Conservation (phyloP, 805 yeast genomes). For the Saccharomycopsis fermentans region DNA sequence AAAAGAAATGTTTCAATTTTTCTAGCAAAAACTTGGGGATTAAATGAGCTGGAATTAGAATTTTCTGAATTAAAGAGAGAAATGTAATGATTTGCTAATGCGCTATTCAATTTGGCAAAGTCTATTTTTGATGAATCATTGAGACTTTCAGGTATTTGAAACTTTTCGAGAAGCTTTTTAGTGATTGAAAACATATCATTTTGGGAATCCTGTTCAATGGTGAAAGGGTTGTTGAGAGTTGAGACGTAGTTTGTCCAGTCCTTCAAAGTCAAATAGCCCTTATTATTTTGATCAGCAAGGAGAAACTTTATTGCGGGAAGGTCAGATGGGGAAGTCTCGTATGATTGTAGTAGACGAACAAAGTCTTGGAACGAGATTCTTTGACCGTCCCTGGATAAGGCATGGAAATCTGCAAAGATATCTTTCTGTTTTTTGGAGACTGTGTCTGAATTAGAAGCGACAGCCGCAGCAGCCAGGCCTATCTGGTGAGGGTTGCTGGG, state of each 20-base stretch:
- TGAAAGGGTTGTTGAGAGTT: constrained; percentile 20
- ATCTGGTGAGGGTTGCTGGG: too few relatives aligned
- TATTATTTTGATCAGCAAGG: constrained; percentile 62
- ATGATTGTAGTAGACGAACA: not conserved
- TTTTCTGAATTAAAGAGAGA: not conserved
- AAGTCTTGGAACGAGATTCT: not conserved
- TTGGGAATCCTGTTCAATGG: constrained; percentile 22
- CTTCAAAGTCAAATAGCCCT: constrained; percentile 54
- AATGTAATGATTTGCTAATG: not conserved
- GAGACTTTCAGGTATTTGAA: not conserved
- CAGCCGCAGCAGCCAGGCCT: not conserved
- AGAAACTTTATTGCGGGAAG: constrained; percentile 32
- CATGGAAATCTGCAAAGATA: not conserved
- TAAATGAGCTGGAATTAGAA: not conserved
- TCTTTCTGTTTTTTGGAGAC: not conserved
- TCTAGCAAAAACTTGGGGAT: not conserved
- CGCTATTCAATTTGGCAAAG: not conserved
- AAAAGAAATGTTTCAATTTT: constrained; percentile 21
- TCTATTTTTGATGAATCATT: not conserved
- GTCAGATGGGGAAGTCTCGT: not conserved
- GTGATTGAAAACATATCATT: not conserved
- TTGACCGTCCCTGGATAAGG: not conserved
- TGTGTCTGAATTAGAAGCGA: not conserved
- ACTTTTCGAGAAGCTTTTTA: not conserved
- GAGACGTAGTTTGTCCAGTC: constrained; percentile 71